Conservation (phyloP, 2,329 filamentous ascomycete species). For the Colletotrichum camelliae region DNA sequence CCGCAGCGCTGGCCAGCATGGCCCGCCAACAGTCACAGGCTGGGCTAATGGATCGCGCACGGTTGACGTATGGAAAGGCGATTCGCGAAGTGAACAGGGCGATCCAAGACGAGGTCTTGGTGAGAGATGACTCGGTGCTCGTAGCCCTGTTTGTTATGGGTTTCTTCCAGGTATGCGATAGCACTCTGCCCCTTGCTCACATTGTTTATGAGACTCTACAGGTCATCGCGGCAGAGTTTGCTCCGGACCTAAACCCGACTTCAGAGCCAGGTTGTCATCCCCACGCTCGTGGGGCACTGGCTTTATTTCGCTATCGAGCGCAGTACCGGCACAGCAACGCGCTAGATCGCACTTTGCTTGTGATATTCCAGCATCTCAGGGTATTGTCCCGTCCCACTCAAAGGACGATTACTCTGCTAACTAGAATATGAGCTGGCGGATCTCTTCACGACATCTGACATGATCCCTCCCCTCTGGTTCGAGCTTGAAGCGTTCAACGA, state of each 20-base stretch:
- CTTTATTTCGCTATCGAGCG: neutral
- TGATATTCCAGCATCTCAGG: neutral
- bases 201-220: neutral
- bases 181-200: neutral
- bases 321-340: neutral
- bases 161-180: neutral
- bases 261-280: neutral
- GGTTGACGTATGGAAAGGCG: neutral
- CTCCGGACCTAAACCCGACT: neutral
- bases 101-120: neutral
- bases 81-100: neutral
- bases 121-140: neutral
- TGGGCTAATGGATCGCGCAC: neutral
- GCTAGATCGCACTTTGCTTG: neutral
- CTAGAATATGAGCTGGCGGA: neutral
- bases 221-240: neutral
- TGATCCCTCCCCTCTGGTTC: neutral
- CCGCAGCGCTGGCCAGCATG: neutral
- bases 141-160: neutral
- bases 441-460: neutral
- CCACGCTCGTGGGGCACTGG: neutral
- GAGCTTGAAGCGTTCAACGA: neutral
- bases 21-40: neutral
- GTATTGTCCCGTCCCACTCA: neutral
- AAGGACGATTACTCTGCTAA: neutral